These are phyloP conservation scores for Gorgonomyces haynaldii DNA, from an alignment of 192 early-diverging fungal species.

Conservation along the genomic window DNA sequence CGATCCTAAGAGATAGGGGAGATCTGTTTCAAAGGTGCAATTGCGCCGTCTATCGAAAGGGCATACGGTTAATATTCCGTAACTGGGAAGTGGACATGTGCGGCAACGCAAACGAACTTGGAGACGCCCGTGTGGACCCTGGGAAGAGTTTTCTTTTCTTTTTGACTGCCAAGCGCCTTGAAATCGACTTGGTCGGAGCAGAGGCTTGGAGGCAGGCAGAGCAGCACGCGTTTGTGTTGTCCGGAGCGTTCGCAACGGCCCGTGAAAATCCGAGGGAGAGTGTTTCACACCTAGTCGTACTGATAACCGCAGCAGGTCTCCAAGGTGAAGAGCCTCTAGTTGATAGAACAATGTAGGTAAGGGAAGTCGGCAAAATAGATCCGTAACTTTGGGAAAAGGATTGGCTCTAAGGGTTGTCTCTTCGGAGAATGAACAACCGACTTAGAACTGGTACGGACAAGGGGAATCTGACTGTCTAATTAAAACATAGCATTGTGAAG, in stretches of 20 bases:
- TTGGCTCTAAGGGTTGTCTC: conserved; percentile 70
- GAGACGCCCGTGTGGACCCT: conserved; percentile 52
- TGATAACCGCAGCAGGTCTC: conserved; percentile 71
- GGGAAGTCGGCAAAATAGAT: conserved; percentile 78
- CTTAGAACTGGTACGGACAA: conserved; percentile 75
- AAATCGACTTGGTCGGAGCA: conserved; percentile 56
- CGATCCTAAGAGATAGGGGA: conserved; percentile 65
- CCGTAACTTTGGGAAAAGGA: conserved; percentile 75
- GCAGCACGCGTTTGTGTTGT: conserved; percentile 40
- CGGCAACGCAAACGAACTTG: conserved; percentile 59
- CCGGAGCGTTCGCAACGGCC: conserved; percentile 50
- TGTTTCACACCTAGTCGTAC: conserved; percentile 53
- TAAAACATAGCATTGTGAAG: conserved; percentile 80
- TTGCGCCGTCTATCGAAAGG: conserved; percentile 57
- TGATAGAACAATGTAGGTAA: conserved; percentile 78
- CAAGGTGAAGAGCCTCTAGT: conserved; percentile 75
- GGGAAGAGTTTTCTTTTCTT: conserved; percentile 67
- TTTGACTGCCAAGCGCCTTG: conserved; percentile 49
- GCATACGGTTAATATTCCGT: conserved; percentile 71
- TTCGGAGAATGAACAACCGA: conserved; percentile 60
- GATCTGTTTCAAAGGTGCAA: conserved; percentile 32
- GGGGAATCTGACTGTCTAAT: conserved; percentile 76
- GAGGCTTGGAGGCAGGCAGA: conserved; percentile 39
- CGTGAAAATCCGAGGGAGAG: conserved; percentile 67
- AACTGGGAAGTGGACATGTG: conserved; percentile 52